Evolutionary conservation across 164 flowering plant genomes (phyloP).

Genomic region (Buxus sempervirens): DNA sequence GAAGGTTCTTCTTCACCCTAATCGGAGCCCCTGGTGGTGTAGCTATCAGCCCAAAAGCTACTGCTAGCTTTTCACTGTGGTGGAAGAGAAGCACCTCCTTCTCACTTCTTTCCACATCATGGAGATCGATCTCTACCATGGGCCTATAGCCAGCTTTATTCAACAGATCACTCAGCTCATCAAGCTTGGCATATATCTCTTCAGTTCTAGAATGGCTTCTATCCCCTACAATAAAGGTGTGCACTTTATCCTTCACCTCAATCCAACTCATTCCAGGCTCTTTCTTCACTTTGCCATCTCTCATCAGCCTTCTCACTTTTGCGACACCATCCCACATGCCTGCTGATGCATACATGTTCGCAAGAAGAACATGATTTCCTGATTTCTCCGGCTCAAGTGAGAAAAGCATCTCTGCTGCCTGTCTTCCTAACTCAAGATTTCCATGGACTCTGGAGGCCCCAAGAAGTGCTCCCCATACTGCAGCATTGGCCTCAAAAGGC

Average conservation of each 20-base stretch:
- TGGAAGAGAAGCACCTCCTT: constrained; percentile 47
- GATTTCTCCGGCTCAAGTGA: constrained; percentile 54
- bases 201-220: constrained; percentile 45
- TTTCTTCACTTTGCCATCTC: constrained; percentile 49
- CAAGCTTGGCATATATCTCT: constrained; percentile 52
- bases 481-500: constrained; percentile 55
- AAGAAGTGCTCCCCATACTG: constrained; percentile 67
- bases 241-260: constrained; percentile 51
- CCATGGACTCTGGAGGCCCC: constrained; percentile 62
- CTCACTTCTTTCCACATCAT: constrained; percentile 45
- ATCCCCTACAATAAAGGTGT: constrained; percentile 58
- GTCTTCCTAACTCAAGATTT: constrained; percentile 44
- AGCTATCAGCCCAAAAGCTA: constrained; percentile 58
- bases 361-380: constrained; percentile 58
- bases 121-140: constrained; percentile 53
- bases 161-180: constrained; percentile 40
- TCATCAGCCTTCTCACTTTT: constrained; percentile 47
- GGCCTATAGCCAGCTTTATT: constrained; percentile 58
- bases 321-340: constrained; percentile 61
- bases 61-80: constrained; percentile 66
- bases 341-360: constrained; percentile 62
- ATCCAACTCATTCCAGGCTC: constrained; percentile 76
- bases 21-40: constrained; percentile 58
- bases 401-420: constrained; percentile 55
- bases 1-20: constrained; percentile 59